Evolutionary conservation across 352 stramenopile genomes (phyloP).

Genomic region (Phytophthora crassamura): DNA sequence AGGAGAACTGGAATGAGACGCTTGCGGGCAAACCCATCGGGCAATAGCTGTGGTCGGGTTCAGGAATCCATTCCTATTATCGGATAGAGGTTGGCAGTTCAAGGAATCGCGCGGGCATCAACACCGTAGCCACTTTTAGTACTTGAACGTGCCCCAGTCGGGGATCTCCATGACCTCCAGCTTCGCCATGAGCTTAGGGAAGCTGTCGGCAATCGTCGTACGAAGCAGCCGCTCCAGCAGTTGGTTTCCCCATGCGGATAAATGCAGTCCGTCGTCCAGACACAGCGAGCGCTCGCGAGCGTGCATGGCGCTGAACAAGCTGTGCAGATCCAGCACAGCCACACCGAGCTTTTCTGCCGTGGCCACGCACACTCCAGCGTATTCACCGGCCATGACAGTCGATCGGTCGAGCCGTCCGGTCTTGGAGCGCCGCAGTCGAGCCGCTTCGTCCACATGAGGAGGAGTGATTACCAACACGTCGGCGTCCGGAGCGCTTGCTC

Average conservation of each 20-base stretch:
- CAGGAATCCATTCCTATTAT: background rate
- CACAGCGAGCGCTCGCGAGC: slow-evolving; percentile 32
- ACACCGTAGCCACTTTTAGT: background rate
- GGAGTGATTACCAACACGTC: slow-evolving; percentile 57
- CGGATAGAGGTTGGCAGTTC: no score
- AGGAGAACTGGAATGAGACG: background rate
- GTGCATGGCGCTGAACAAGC: slow-evolving; percentile 47
- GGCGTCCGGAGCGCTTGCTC: slow-evolving; percentile 21
- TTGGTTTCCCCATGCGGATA: slow-evolving; percentile 53
- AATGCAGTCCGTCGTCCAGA: slow-evolving; percentile 60
- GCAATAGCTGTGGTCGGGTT: no score
- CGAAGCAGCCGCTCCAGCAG: slow-evolving; percentile 45
- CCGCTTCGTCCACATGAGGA: slow-evolving; percentile 45
- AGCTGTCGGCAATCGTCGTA: slow-evolving; percentile 35
- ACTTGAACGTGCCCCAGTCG: slow-evolving; percentile 21
- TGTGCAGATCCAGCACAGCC: slow-evolving; percentile 49
- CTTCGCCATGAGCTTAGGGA: slow-evolving; percentile 21
- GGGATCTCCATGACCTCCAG: slow-evolving; percentile 23
- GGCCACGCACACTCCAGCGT: slow-evolving; percentile 49
- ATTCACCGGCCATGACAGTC: slow-evolving; percentile 42
- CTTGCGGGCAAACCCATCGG: no score
- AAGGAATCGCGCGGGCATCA: background rate
- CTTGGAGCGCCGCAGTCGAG: slow-evolving; percentile 17
- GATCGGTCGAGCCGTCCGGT: slow-evolving; percentile 40
- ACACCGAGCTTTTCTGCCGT: slow-evolving; percentile 31